These are phyloP conservation scores for Penicillium bialowiezense DNA, from an alignment of 495 filamentous ascomycete genomes.

Conservation along the genomic window DNA sequence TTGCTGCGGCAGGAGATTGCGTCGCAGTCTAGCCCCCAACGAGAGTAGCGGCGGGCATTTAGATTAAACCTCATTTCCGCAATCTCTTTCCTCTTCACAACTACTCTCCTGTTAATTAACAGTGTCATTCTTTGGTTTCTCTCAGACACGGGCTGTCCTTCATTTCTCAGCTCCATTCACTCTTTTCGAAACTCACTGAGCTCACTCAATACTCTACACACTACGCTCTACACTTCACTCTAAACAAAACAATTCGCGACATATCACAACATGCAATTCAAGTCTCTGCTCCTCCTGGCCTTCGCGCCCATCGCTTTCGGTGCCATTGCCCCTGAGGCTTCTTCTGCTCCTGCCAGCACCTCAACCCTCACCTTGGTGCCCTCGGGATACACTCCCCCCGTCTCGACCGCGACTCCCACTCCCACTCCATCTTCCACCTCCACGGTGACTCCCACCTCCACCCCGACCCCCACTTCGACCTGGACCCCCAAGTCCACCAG, in stretches of 20 bases:
- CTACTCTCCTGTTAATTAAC: constrained; percentile 22
- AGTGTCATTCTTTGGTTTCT: constrained; percentile 30
- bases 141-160: constrained; percentile 37
- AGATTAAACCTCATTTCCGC: constrained; percentile 7
- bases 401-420: constrained; percentile 19
- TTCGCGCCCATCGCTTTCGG: constrained; percentile 34
- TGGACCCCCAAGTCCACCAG: constrained; percentile 16
- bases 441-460: constrained; percentile 22
- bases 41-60: constrained; percentile 13
- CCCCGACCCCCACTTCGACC: constrained; percentile 14
- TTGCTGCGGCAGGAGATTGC: constrained; percentile 11
- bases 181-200: constrained; percentile 22
- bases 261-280: constrained; percentile 35
- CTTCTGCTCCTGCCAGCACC: constrained; percentile 18
- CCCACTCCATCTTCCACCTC: constrained; percentile 19
- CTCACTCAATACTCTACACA: background rate
- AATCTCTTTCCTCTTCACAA: constrained; percentile 12
- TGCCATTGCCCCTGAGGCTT: constrained; percentile 29
- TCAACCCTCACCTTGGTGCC: constrained; percentile 34
- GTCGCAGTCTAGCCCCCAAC: constrained; percentile 9
- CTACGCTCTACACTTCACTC: background rate
- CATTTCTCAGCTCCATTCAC: constrained; percentile 39
- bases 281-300: constrained; percentile 32
- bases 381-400: constrained; percentile 26
- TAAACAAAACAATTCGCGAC: too few species aligned